Evolutionary conservation across 2,329 filamentous ascomycete species (phyloP).

Genomic region (Tolypocladium album): DNA sequence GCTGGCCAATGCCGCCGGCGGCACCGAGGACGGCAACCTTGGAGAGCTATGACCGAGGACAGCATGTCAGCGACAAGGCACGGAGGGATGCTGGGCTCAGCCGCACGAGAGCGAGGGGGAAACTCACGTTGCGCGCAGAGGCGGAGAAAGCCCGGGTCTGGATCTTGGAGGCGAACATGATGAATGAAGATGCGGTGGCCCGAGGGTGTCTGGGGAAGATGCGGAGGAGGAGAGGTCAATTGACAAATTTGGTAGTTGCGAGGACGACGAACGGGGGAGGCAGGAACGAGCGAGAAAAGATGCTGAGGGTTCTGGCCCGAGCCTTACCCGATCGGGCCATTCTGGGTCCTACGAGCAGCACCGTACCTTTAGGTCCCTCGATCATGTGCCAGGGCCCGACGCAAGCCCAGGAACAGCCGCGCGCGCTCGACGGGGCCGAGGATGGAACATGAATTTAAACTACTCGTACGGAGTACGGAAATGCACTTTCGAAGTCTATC

Average conservation of each 20-base stretch:
- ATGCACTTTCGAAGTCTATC: too few species aligned
- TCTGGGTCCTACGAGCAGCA: too few species aligned
- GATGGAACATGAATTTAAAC: not conserved
- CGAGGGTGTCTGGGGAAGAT: conserved; percentile 9
- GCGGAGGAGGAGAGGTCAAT: conserved; percentile 7
- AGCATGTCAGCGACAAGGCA: conserved; percentile 2
- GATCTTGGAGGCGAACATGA: conserved; percentile 64
- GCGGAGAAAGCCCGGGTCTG: conserved; percentile 76
- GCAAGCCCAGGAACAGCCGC: not conserved
- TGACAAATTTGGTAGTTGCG: conserved; percentile 6
- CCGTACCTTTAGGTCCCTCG: not conserved
- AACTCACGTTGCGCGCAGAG: conserved; percentile 62
- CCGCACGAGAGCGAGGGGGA: conserved; percentile 2
- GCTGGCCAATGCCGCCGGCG: conserved; percentile 95
- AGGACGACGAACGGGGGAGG: conserved; percentile 10
- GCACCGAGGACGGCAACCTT: conserved; percentile 98
- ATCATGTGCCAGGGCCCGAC: not conserved
- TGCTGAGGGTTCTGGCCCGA: not conserved
- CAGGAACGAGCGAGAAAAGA: conserved; percentile 9
- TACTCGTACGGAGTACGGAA: too few species aligned
- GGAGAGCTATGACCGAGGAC: conserved; percentile 55
- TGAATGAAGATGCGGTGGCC: conserved; percentile 14
- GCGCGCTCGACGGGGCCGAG: not conserved
- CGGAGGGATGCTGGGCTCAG: not conserved
- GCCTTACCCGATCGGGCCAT: conserved; percentile 7